Evolutionary conservation across 768 basidiomycete genomes (phyloP), one percentile per base, ranked within the genome.

Genomic region (Lactarius vividus): DNA sequence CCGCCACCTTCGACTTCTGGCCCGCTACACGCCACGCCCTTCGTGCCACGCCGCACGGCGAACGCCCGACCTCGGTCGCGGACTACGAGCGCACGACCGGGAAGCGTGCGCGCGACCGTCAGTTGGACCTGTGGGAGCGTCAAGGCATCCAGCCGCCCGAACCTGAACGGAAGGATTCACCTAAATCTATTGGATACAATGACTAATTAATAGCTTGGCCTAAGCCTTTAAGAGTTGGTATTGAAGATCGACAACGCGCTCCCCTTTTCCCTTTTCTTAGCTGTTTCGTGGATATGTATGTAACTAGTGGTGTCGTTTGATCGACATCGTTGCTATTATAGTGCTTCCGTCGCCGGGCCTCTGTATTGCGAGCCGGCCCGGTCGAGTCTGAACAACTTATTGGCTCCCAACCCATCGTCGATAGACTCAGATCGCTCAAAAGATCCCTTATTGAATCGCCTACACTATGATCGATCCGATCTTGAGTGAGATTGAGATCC

Each of bases 1-100:
- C 87, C 23, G 92, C 91, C 15, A 91, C 85, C 15, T 92, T 92
- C 71, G 91, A 94, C 75, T 91, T 91, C 75, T 92, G 84, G 85
- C 89, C 89, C 11, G 81, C 83, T 40, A 85, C 82, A 44, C 84
- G 92, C 35, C 92, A 94, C 73, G 92, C 89, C 16, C 78, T 92
- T 42, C 85, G 92, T 56, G 88, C 87, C 11, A 94, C 92, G 2
- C 92, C 92, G 61, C 90, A 89, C 68, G 92, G 85, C 15, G 90
- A 93, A 74, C 83, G 82, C 67, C 92, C 92, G 1, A 80, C 80
- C n/a, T 90, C 88, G 0, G 92, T 92, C 23, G 84, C 79, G 53
- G 88, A 85, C 54, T 93, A 91, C 73, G 85, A 88, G 74, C 74
- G 73, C 53, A 71, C 79, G 70, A 85, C 82, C 1, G 90, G 91